Conservation (phyloP, 164 flowering plant genomes). For the Aristolochia californica region DNA sequence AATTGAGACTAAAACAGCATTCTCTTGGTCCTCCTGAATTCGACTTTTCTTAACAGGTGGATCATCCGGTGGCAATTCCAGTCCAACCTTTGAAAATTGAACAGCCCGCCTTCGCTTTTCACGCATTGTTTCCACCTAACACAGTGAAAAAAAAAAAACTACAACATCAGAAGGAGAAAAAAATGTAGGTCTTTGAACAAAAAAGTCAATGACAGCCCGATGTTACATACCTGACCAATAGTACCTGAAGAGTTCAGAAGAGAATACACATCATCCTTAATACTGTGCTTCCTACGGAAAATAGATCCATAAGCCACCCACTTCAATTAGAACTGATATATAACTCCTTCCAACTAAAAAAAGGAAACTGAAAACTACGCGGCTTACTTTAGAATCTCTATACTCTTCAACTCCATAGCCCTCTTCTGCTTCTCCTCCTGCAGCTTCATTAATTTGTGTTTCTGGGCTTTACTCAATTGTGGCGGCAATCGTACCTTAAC, state of each 20-base stretch:
- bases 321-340: not conserved
- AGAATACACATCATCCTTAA: conserved; percentile 43
- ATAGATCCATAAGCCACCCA: not conserved
- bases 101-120: conserved; percentile 59
- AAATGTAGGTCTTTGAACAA: not conserved
- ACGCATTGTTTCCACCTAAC: conserved; percentile 53
- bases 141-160: not conserved
- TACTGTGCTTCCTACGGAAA: conserved; percentile 57
- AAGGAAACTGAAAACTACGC: not conserved
- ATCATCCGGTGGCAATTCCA: conserved; percentile 33
- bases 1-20: conserved; percentile 14
- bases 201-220: not conserved
- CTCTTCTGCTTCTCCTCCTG: conserved; percentile 69
- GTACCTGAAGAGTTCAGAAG: conserved; percentile 52
- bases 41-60: conserved; percentile 26
- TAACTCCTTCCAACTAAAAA: not conserved
- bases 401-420: conserved; percentile 33
- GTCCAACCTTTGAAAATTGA: conserved; percentile 58
- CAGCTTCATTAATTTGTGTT: conserved; percentile 62
- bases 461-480: conserved; percentile 49
- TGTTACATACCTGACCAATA: conserved; percentile 61
- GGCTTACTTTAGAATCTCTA: conserved; percentile 48
- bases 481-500: conserved; percentile 7
- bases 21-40: conserved; percentile 8
- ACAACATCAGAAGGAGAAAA: not conserved